Base-by-base conservation (phyloP, 495 filamentous ascomycete genomes). In the Aspergillus carlsbadensis region DNA sequence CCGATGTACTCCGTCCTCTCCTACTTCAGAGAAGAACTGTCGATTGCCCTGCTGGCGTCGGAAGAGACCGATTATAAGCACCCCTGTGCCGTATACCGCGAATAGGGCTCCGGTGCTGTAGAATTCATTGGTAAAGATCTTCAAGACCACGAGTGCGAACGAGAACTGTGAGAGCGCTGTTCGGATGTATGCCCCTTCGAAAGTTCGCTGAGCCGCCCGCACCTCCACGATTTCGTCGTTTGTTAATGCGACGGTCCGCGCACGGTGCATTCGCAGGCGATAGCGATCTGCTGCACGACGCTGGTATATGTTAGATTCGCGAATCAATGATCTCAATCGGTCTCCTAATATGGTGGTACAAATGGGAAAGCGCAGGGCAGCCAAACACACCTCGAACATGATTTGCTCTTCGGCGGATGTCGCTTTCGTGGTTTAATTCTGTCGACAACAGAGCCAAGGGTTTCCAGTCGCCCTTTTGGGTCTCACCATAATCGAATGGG, bases 111-210 rank as follows among this genome's bases (percentile, higher is more conserved):
- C 92, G 59, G 96, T 93, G 60, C 85, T 81, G 73, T 96, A 98
- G 81, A 98, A 96, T 65, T 96, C 91, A 40, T 84, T 79, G 20
- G 91, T 97, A 77, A 98, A 98, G 70, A 98, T 96, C 74, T 93
- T 95, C 47, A 98, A 84, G 8, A 98, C 88, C 56, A 98, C 85
- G 15, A 98, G 85, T 40, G 93, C 85, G 66, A 98, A 98, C 47
- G 86, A 90, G 81, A 97, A 98, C 70, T 97, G 92, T 3, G 87
- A 87, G 31, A 98, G 85, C 0, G 93, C 90, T 0, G 94, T 98
- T 48, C 94, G 91, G 58, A 96, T 84, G 73, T 98, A 98, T 31
- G 94, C 95, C 1, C 94, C 94, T 77, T 98, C 94, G 61, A 98
- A 98, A 14, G 94, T 98, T 15, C 94, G 83, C 70, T 98, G 94